phyloP scores from a whole-genome alignment of 1,284 basidiomycete genomes.

The Trametes versicolor region DNA sequence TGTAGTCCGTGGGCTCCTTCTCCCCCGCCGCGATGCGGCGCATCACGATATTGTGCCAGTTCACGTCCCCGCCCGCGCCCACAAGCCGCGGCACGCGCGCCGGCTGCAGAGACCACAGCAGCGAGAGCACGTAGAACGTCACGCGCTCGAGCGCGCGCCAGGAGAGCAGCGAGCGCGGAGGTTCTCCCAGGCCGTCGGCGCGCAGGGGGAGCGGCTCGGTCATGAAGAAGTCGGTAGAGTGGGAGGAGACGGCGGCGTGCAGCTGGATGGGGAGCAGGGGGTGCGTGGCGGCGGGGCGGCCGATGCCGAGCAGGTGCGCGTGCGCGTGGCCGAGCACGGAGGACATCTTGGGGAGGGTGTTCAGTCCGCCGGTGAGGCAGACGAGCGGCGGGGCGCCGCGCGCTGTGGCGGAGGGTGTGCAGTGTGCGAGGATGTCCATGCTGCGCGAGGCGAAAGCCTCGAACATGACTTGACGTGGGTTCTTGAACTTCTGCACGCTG shows the following conservation, averaged over 20 bases:
- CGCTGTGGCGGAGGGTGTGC: slow-evolving; percentile 39
- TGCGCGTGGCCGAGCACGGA: slow-evolving; percentile 62
- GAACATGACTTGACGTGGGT: slow-evolving; percentile 67
- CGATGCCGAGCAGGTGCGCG: slow-evolving; percentile 82
- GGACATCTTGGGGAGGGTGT: slow-evolving; percentile 67
- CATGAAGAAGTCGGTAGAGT: slow-evolving; percentile 12
- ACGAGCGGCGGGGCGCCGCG: slow-evolving; percentile 60
- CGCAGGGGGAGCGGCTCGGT: slow-evolving; percentile 17
- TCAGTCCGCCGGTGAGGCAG: slow-evolving; percentile 84
- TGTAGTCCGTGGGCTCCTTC: slow-evolving; percentile 29
- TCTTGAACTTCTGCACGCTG: slow-evolving; percentile 32
- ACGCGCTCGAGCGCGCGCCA: slow-evolving; percentile 28
- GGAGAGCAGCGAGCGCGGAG: slow-evolving; percentile 17
- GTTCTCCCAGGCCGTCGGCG: slow-evolving; percentile 19
- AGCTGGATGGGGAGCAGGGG: slow-evolving; percentile 60
- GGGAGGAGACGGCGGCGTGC: slow-evolving; percentile 5
- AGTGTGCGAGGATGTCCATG: slow-evolving; percentile 52
- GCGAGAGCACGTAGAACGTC: slow-evolving; percentile 17
- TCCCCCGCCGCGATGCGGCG: slow-evolving; percentile 35
- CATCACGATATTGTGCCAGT: slow-evolving; percentile 42
- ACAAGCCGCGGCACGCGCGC: slow-evolving; percentile 38
- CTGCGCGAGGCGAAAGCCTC: slow-evolving; percentile 65
- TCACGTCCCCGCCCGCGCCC: slow-evolving; percentile 39
- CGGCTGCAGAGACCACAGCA: slow-evolving; percentile 33
- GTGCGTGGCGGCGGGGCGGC: slow-evolving; percentile 70